These are phyloP conservation scores for Geotrichum citri-aurantii DNA, from an alignment of 1,139 yeast genomes.

Conservation along the genomic window DNA sequence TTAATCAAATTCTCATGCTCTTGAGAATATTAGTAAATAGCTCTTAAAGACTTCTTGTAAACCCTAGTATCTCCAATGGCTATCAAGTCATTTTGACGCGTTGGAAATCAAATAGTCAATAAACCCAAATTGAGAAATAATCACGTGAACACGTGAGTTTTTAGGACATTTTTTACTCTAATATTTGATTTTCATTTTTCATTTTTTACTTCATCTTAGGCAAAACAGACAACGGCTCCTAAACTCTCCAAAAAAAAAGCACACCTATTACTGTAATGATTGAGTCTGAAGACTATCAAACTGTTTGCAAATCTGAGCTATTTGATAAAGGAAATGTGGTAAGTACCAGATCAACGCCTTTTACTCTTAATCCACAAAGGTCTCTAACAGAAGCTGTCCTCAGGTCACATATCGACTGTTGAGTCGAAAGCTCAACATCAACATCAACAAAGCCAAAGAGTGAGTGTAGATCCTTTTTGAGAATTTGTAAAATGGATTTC, in stretches of 20 bases:
- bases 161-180: not conserved
- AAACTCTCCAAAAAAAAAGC: not conserved
- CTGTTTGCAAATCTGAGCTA: slow-evolving; percentile 14
- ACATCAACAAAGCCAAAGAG: slow-evolving; percentile 17
- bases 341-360: slow-evolving; percentile 1
- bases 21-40: too few species aligned
- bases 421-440: slow-evolving; percentile 15
- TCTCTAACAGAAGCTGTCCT: not conserved
- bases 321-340: slow-evolving; percentile 17
- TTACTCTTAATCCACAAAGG: too few species aligned
- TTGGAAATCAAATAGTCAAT: not conserved
- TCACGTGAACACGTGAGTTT: not conserved
- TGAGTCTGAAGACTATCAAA: slow-evolving; percentile 8
- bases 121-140: not conserved
- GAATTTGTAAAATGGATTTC: too few species aligned
- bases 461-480: not conserved
- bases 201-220: not conserved
- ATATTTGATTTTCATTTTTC: not conserved
- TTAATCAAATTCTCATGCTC: too few species aligned
- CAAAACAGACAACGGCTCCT: too few species aligned
- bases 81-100: not conserved
- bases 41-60: too few species aligned
- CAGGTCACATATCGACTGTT: slow-evolving; percentile 18
- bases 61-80: too few species aligned
- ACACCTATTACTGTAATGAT: not conserved